Base-by-base conservation (phyloP, 225 moss, liverwort and hornwort species). In the Antitrichia curtipendula region DNA sequence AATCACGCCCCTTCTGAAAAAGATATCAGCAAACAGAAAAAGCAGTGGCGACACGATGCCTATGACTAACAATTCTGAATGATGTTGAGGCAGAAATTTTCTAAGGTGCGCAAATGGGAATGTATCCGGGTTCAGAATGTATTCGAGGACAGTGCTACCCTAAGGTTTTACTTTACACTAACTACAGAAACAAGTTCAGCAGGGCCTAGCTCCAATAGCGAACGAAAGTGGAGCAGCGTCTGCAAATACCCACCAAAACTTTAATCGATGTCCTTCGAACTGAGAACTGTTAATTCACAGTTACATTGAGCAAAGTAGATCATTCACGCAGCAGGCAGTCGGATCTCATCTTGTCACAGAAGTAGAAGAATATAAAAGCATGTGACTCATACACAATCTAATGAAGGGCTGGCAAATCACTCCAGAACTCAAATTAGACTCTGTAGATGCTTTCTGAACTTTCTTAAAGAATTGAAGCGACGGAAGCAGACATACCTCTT, bases 191-290 rank as follows among this genome's bases (percentile, higher is more conserved):
- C n/a, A 82, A 90, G 84, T 82, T 85, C 87, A 76, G 90, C 71
- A 84, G 90, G 31, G 49, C 91, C 89, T 20, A 80, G 50, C 53
- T 87, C 85, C 81, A 91, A 65, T 47, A 94, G 82, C 41, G 90
- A 88, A 78, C 84, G 89, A 87, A 87, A 94, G 84, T 94, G 84
- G 25, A 89, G 86, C 43, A 92, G 89, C 38, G 90, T 91, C 92
- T 94, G 92, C 79, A 89, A 60, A 65, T 21, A 82, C 29, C 73
- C 86, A 75, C 72, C 88, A 74, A 68, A 60, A 84, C 79, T 80
- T 56, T 75, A 92, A 86, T 88, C 47, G 87, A 74, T 56, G 53
- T 22, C 16, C 60, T 80, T 86, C 72, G 7, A 28, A 89, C 45
- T 69, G 47, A 76, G 79, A 69, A 65, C n/a, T 78, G 63, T 65